Evolutionary conservation across 345 rosid genomes (phyloP).

Genomic region (Corchorus olitorius): DNA sequence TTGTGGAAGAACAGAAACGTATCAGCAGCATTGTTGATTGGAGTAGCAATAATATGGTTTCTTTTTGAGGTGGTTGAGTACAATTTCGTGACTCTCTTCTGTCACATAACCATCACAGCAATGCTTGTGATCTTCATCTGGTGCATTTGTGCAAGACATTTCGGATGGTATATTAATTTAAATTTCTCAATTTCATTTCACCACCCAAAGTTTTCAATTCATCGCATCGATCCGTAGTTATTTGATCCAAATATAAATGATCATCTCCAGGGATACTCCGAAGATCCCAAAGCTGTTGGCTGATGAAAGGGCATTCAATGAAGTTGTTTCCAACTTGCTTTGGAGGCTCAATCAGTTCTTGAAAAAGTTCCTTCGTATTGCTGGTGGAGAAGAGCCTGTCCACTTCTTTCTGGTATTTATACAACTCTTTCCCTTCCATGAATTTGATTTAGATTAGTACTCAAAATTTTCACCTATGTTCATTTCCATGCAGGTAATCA

Average conservation of each 20-base stretch:
- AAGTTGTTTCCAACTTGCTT: conserved; percentile 47
- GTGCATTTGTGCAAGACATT: conserved; percentile 52
- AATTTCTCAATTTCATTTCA: background rate
- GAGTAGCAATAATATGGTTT: conserved; percentile 69
- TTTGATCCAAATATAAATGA: background rate
- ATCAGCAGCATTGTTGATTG: conserved; percentile 55
- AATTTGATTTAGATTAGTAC: background rate
- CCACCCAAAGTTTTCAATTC: background rate
- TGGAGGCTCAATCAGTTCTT: conserved; percentile 46
- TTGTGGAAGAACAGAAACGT: conserved; percentile 67
- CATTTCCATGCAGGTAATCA: conserved; percentile 37
- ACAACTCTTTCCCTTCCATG: background rate
- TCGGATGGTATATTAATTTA: conserved; percentile 52
- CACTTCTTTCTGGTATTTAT: conserved; percentile 53
- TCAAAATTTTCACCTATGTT: background rate
- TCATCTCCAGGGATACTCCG: conserved; percentile 58
- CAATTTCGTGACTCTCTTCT: conserved; percentile 73
- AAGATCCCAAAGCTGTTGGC: conserved; percentile 43
- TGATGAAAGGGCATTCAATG: conserved; percentile 43
- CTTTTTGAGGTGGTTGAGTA: conserved; percentile 88
- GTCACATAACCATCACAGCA: conserved; percentile 63
- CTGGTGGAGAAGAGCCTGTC: conserved; percentile 65
- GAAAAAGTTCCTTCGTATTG: conserved; percentile 49
- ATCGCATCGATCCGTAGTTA: background rate
- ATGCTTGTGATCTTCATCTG: conserved; percentile 82